These are phyloP conservation scores for Populus davidiana DNA, from an alignment of 345 rosid genomes.

Conservation along the genomic window DNA sequence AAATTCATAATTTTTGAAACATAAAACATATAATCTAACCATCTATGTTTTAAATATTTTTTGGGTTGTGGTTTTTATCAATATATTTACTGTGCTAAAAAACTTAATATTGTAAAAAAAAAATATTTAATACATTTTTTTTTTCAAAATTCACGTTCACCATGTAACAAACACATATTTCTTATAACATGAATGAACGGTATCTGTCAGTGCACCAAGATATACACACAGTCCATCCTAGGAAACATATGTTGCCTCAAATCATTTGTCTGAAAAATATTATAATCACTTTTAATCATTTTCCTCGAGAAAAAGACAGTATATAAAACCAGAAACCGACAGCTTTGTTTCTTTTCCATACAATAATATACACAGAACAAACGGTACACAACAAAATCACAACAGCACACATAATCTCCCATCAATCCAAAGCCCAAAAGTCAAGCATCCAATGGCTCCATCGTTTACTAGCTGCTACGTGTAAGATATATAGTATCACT, in stretches of 20 bases:
- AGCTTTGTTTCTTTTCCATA: background rate
- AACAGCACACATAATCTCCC: background rate
- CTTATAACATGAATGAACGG: background rate
- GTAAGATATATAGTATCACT: background rate
- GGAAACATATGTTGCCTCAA: background rate
- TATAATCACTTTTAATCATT: background rate
- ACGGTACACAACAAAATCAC: background rate
- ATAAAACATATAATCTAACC: too few relatives aligned
- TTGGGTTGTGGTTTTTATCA: too few relatives aligned
- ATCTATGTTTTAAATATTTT: too few relatives aligned
- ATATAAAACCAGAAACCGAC: background rate
- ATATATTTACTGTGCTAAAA: too few relatives aligned
- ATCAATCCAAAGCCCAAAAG: background rate
- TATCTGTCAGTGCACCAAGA: background rate
- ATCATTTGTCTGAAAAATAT: background rate
- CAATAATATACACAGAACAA: background rate
- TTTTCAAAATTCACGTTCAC: too few relatives aligned
- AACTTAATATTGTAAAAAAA: too few relatives aligned
- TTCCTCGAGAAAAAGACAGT: background rate
- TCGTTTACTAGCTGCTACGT: background rate
- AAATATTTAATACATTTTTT: too few relatives aligned
- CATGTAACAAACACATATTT: too few relatives aligned
- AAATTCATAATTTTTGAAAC: too few relatives aligned
- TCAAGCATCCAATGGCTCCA: slow-evolving; percentile 13
- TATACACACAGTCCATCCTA: background rate